Evolutionary conservation across 768 basidiomycete genomes (phyloP), one percentile per base, ranked within the genome.

Genomic region (Calocybe indica): DNA sequence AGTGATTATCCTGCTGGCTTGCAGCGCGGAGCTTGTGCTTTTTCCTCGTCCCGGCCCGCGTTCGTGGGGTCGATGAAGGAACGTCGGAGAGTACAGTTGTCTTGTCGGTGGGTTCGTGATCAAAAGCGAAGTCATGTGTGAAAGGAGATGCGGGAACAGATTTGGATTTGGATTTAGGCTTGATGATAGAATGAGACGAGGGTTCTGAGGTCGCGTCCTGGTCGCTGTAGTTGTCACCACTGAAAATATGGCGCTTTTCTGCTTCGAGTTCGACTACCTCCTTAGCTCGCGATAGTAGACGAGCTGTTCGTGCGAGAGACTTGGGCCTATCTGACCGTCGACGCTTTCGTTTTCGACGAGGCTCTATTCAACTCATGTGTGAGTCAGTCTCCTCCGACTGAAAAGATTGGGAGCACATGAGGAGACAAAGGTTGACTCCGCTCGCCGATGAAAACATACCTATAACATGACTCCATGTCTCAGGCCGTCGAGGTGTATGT

Each of bases 391-490:
- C 38, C 33, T 35, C 30, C 43, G 45, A 12, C 37, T 28, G 43
- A 37, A 31, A 50, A 43, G 35, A 33, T 6, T 37, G 34, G 43
- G 12, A 32, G 49, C 30, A 49, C 14, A 43, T 11, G 42, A 40
- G 14, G 29, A 15, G 43, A 36, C 22, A 41, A 29, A 13, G 37
- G 33, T 22, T 22, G 22, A 22, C 22, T 22, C 22, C 22, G 22
- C 22, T 22, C 22, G 22, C 22, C 22, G 34, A 38, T 51, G 32
- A 45, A 39, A 66, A 72, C 40, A 54, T 53, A 53, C 73, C 74
- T 42, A 66, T 59, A 6, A 73, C 70, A 45, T 68, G 66, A 48
- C 62, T 65, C 65, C 69, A 72, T 10, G 68, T 52, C 37, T 54
- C 61, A 44, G 49, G 58, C 39, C 47, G 52, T 14, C 49, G 60